These are phyloP conservation scores for Pulicaria dysenterica DNA, from an alignment of 129 eudicot species.

Conservation along the genomic window DNA sequence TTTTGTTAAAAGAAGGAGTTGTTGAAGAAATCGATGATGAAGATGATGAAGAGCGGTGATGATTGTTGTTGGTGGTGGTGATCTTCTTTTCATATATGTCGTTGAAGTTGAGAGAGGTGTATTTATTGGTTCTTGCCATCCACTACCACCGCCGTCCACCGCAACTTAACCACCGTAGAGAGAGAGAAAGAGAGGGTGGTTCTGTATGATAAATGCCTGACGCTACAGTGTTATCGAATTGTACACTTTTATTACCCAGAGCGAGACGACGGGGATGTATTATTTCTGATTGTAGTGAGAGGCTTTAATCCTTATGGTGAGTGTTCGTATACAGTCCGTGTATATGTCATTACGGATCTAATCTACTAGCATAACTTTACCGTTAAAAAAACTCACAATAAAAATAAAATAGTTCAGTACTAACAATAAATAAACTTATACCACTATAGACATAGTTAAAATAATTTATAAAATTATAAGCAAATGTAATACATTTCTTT, in stretches of 20 bases:
- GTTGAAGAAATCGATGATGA: conserved; percentile 22
- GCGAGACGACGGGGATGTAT: too few species aligned
- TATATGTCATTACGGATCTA: too few species aligned
- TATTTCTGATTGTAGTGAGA: too few species aligned
- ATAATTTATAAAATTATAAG: too few species aligned
- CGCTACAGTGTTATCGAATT: not conserved
- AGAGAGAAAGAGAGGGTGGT: not conserved
- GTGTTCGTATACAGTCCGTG: too few species aligned
- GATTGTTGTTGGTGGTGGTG: conserved; percentile 26
- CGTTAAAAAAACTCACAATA: too few species aligned
- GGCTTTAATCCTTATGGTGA: too few species aligned
- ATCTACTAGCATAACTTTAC: too few species aligned
- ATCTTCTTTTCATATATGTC: conserved; percentile 65
- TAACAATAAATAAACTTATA: too few species aligned
- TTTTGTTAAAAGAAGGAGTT: conserved; percentile 24
- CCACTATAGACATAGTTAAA: too few species aligned
- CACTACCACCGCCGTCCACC: conserved; percentile 42
- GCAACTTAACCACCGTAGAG: conserved; percentile 19
- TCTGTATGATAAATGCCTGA: not conserved
- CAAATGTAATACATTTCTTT: too few species aligned
- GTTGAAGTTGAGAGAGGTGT: conserved; percentile 75
- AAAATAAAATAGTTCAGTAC: too few species aligned
- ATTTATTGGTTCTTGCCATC: conserved; percentile 84
- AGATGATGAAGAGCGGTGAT: conserved; percentile 9
- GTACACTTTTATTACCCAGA: not conserved